phyloP scores from a whole-genome alignment of 768 basidiomycete genomes.

The Leccinum rimulosum region DNA sequence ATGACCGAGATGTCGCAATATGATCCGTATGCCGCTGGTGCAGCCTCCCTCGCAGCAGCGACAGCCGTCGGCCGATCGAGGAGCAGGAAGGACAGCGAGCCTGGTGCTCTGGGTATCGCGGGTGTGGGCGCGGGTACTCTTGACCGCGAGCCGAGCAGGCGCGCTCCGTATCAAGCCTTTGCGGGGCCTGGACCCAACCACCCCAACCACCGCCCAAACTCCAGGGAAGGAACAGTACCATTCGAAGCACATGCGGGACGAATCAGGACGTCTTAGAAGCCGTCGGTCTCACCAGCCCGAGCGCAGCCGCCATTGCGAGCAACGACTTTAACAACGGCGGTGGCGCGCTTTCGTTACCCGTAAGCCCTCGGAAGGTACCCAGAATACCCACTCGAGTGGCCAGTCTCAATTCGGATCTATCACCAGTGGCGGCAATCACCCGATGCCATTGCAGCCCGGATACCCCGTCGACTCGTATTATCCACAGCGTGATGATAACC shows the following conservation, averaged over 20 bases:
- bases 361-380: constrained; percentile 26
- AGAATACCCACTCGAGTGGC: constrained; percentile 23
- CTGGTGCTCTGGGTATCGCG: constrained; percentile 40
- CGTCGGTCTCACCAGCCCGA: constrained; percentile 20
- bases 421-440: constrained; percentile 14
- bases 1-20: constrained; percentile 48
- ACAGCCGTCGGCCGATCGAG: constrained; percentile 22
- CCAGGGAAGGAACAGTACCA: constrained; percentile 10
- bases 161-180: constrained; percentile 39
- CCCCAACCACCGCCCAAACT: constrained; percentile 20
- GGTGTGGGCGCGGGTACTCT: constrained; percentile 35
- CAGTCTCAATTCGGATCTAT: constrained; percentile 24
- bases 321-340: constrained; percentile 1
- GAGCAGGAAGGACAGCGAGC: constrained; percentile 29
- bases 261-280: constrained; percentile 30
- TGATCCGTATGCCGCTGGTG: constrained; percentile 35
- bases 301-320: neutral
- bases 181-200: constrained; percentile 29
- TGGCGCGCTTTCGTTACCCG: constrained; percentile 16
- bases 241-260: constrained; percentile 19
- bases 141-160: constrained; percentile 28
- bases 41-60: constrained; percentile 18
- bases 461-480: constrained; percentile 25
- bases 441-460: constrained; percentile 22
- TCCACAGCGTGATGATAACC: constrained; percentile 23